These are phyloP conservation scores for Geopyxis carbonaria DNA, from an alignment of 495 filamentous ascomycete genomes.

Conservation along the genomic window DNA sequence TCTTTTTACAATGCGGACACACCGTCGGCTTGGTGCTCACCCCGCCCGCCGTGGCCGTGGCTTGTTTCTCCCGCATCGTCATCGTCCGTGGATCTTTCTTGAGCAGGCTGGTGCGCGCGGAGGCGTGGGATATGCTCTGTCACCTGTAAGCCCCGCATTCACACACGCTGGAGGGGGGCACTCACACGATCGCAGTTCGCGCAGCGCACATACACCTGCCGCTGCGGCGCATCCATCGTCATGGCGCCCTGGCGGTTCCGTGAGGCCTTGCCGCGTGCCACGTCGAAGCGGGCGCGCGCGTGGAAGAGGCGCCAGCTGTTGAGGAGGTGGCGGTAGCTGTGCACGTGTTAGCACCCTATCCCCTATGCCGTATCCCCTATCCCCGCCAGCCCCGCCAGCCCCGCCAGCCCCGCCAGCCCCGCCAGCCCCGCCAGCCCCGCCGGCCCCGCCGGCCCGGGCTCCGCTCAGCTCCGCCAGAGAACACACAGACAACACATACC, in stretches of 20 bases:
- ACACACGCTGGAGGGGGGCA: conserved; percentile 26
- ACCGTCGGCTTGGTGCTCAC: conserved; percentile 31
- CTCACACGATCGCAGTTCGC: conserved; percentile 54
- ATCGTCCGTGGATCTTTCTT: neutral
- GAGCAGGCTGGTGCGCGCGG: conserved; percentile 7
- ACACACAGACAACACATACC: too few relatives aligned
- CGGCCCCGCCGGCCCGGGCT: too few relatives aligned
- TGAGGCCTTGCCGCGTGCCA: conserved; percentile 39
- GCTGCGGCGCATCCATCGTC: conserved; percentile 44
- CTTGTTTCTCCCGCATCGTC: conserved; percentile 10
- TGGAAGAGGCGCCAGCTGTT: conserved; percentile 54
- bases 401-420: conserved; percentile 76
- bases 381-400: conserved; percentile 63
- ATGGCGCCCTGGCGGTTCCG: conserved; percentile 42
- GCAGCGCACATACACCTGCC: conserved; percentile 70
- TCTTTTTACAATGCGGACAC: conserved; percentile 73
- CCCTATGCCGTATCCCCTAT: conserved; percentile 67
- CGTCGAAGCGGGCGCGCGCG: conserved; percentile 44
- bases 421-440: too few relatives aligned
- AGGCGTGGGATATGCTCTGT: conserved; percentile 12
- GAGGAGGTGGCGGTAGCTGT: conserved; percentile 60
- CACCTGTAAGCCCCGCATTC: neutral
- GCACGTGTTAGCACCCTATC: conserved; percentile 62
- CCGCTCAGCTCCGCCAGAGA: too few relatives aligned
- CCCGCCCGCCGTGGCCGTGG: conserved; percentile 8